Evolutionary conservation across 805 yeast species (phyloP).

Genomic region (Candida insectalens): DNA sequence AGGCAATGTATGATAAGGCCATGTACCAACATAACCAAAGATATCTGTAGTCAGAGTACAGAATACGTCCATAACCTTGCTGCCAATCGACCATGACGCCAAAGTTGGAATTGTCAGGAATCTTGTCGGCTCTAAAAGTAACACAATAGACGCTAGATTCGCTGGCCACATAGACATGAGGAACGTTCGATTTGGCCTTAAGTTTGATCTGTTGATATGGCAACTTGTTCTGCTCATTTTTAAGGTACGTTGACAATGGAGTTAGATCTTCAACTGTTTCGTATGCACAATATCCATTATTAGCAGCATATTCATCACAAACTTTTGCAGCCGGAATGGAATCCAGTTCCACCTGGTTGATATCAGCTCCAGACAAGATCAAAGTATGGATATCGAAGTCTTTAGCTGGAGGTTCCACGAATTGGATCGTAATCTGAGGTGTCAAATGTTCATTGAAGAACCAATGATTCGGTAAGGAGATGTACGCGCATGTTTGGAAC

Average conservation of each 20-base stretch:
- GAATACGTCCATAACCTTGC: conserved; percentile 22
- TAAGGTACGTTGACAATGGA: conserved; percentile 13
- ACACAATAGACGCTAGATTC: conserved; percentile 20
- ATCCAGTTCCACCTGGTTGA: conserved; percentile 16
- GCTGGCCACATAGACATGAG: conserved; percentile 8
- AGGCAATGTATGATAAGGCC: conserved; percentile 11
- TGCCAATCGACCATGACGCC: conserved; percentile 20
- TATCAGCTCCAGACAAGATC: conserved; percentile 16
- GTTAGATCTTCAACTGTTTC: conserved; percentile 7
- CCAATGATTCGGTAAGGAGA: conserved; percentile 17
- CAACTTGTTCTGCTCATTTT: conserved; percentile 5
- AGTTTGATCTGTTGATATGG: conserved; percentile 13
- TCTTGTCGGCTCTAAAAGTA: conserved; percentile 11
- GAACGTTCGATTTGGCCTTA: background rate
- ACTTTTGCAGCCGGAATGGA: conserved; percentile 17
- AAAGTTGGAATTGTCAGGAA: conserved; percentile 8
- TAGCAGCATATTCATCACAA: conserved; percentile 22
- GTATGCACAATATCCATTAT: conserved; percentile 14
- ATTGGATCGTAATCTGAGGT: conserved; percentile 14
- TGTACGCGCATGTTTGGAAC: conserved; percentile 23
- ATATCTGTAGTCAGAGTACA: conserved; percentile 20
- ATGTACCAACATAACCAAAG: conserved; percentile 16
- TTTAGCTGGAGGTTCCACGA: conserved; percentile 3
- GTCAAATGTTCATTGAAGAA: conserved; percentile 9
- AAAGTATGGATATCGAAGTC: conserved; percentile 12